Evolutionary conservation across 1,284 basidiomycete genomes (phyloP).

Genomic region (Phenoliferia sp.): DNA sequence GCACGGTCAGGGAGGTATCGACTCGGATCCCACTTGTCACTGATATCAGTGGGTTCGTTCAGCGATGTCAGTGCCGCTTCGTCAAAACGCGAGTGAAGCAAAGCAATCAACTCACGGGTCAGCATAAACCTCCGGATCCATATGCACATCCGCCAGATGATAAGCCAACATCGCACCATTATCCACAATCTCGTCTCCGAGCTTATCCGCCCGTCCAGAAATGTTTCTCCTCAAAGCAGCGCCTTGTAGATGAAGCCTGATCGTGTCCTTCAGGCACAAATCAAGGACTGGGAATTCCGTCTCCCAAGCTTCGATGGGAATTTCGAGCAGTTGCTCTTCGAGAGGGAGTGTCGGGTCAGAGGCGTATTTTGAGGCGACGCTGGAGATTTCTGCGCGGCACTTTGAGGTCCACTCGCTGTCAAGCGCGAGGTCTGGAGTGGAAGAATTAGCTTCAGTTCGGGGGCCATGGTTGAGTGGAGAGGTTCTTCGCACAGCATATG

Average conservation of each 20-base stretch:
- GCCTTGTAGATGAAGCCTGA: neutral
- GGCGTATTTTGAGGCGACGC: neutral
- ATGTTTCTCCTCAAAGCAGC: neutral
- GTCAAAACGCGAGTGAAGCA: neutral
- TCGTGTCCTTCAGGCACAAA: neutral
- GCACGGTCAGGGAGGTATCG: neutral
- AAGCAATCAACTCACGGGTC: neutral
- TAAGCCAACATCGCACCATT: neutral
- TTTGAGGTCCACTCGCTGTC: neutral
- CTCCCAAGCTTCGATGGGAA: neutral
- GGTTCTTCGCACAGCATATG: no score
- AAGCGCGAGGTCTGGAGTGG: neutral
- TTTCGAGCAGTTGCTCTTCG: neutral
- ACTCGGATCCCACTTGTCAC: neutral
- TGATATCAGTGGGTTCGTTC: neutral
- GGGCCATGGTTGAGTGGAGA: neutral
- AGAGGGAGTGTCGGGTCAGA: neutral
- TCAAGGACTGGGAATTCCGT: neutral
- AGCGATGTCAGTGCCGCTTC: no score
- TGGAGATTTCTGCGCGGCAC: neutral
- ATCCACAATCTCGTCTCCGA: neutral
- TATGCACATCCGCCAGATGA: neutral
- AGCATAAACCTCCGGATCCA: neutral
- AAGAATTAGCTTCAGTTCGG: neutral
- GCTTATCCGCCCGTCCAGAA: neutral